Conservation (phyloP, 805 yeast genomes). For the Myxozyma vanderwaltii region DNA sequence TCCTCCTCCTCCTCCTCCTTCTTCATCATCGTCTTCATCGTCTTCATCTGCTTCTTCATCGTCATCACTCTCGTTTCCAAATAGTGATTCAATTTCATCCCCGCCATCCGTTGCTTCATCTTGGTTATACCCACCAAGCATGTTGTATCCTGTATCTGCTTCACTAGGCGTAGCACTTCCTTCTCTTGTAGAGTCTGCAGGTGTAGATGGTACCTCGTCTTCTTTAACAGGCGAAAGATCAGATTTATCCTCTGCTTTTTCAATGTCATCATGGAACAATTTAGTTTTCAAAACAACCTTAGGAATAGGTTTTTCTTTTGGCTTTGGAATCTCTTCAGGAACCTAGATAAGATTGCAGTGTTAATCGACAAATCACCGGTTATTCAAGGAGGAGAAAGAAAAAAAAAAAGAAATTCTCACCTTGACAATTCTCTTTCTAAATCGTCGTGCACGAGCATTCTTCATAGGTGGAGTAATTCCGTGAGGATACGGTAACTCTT, state of each 20-base stretch:
- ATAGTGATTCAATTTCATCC: constrained; percentile 44
- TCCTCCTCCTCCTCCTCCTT: constrained; percentile 56
- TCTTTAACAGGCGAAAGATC: constrained; percentile 34
- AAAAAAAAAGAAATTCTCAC: constrained; percentile 56
- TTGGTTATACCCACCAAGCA: constrained; percentile 37
- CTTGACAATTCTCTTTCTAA: constrained; percentile 69
- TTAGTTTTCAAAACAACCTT: constrained; percentile 25
- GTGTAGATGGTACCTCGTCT: constrained; percentile 15
- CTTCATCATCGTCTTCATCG: constrained; percentile 59
- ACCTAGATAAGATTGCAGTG: neutral
- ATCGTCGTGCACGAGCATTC: constrained; percentile 67
- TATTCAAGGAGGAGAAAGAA: no score
- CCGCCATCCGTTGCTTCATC: constrained; percentile 45
- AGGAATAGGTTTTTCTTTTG: constrained; percentile 24
- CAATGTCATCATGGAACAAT: constrained; percentile 10
- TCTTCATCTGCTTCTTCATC: constrained; percentile 49
- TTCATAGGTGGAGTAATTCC: constrained; percentile 84
- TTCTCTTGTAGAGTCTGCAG: constrained; percentile 29
- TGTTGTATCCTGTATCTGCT: constrained; percentile 40
- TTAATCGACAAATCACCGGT: neutral
- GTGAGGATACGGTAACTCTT: constrained; percentile 53
- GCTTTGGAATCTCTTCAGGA: constrained; percentile 15
- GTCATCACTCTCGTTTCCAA: constrained; percentile 50
- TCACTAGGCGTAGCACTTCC: constrained; percentile 34
- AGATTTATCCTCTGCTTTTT: constrained; percentile 31